Conservation (phyloP, 1,139 yeast species). For the Yamadazyma atmosphaerica region DNA sequence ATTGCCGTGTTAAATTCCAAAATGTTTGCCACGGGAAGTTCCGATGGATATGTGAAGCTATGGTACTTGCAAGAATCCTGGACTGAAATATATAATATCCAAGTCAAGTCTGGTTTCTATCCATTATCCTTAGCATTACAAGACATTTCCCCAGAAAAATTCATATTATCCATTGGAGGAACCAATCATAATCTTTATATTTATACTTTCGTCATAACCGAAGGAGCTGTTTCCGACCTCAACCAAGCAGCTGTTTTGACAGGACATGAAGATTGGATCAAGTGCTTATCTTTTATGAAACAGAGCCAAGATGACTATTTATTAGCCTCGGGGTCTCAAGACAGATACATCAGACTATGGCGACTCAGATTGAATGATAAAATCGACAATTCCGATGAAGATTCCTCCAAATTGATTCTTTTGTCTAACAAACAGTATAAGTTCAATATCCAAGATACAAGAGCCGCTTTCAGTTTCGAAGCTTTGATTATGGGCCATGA, state of each 20-base stretch:
- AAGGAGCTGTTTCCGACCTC: constrained; percentile 26
- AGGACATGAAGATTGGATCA: constrained; percentile 96
- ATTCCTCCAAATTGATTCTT: constrained; percentile 51
- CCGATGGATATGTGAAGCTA: constrained; percentile 58
- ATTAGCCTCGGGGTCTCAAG: constrained; percentile 87
- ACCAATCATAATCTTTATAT: constrained; percentile 61
- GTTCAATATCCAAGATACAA: constrained; percentile 37
- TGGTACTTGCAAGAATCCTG: constrained; percentile 35
- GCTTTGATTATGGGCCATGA: constrained; percentile 97
- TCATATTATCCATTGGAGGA: constrained; percentile 80
- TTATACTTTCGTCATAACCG: constrained; percentile 35
- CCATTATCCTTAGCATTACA: constrained; percentile 66
- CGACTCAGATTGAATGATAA: constrained; percentile 57
- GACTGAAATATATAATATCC: constrained; percentile 21
- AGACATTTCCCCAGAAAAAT: constrained; percentile 36
- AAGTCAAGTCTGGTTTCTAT: constrained; percentile 50
- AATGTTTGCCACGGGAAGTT: constrained; percentile 60
- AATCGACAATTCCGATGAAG: constrained; percentile 60
- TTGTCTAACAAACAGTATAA: constrained; percentile 65
- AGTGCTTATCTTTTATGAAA: constrained; percentile 62
- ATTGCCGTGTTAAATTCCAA: constrained; percentile 35
- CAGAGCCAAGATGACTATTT: constrained; percentile 50
- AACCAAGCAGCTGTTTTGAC: constrained; percentile 53
- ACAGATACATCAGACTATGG: constrained; percentile 88
- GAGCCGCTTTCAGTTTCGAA: constrained; percentile 73